Evolutionary conservation across 2,329 filamentous ascomycete species (phyloP).

Genomic region (Phoma herbarum): DNA sequence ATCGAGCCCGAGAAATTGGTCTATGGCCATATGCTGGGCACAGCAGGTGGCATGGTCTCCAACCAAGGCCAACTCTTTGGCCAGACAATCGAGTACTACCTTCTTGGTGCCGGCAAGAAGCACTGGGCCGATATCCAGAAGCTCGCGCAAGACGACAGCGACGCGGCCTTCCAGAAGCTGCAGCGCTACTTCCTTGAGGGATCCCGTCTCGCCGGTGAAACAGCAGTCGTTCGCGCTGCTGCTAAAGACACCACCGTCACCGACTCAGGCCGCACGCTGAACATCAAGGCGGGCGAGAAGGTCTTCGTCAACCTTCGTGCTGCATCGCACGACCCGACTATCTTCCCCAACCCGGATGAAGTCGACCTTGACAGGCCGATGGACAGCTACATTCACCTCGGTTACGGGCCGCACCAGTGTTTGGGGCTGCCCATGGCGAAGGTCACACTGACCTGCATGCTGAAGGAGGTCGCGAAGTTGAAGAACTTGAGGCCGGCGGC

Average conservation of each 20-base stretch:
- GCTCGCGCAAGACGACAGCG: slow-evolving; percentile 55
- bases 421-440: slow-evolving; percentile 55
- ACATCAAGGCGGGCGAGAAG: slow-evolving; percentile 50
- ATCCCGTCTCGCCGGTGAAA: slow-evolving; percentile 55
- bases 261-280: slow-evolving; percentile 42
- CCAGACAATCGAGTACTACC: slow-evolving; percentile 66
- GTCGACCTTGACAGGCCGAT: slow-evolving; percentile 52
- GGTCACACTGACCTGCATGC: slow-evolving; percentile 56
- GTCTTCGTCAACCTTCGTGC: slow-evolving; percentile 56
- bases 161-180: slow-evolving; percentile 57
- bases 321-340: slow-evolving; percentile 51
- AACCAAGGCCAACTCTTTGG: slow-evolving; percentile 67
- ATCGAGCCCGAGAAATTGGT: slow-evolving; percentile 61
- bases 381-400: slow-evolving; percentile 57
- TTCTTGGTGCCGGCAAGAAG: slow-evolving; percentile 57
- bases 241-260: slow-evolving; percentile 44
- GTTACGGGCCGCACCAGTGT: slow-evolving; percentile 55
- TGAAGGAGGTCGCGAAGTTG: slow-evolving; percentile 55
- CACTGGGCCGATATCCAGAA: slow-evolving; percentile 60
- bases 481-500: slow-evolving; percentile 51
- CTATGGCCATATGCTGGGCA: slow-evolving; percentile 66
- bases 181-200: slow-evolving; percentile 61
- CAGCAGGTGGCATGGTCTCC: slow-evolving; percentile 62
- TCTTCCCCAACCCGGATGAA: slow-evolving; percentile 54
- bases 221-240: slow-evolving; percentile 53